phyloP scores from a whole-genome alignment of 345 rosid genomes.

The Brassica juncea region DNA sequence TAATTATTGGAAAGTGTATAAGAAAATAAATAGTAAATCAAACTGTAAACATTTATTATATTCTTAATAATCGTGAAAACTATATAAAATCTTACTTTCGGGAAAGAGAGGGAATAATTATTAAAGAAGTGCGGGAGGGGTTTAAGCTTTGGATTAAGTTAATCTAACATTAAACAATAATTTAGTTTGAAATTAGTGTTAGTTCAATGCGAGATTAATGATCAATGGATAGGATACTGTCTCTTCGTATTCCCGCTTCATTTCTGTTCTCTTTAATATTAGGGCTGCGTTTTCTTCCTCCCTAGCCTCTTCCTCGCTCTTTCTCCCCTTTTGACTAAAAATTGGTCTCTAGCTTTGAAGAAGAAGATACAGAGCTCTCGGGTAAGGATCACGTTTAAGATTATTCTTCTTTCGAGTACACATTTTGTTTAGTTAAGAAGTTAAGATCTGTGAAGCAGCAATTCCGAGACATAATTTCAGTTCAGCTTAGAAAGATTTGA shows the following conservation, averaged over 20 bases:
- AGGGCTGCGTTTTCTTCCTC: neutral
- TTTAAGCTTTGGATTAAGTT: neutral
- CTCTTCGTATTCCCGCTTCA: conserved; percentile 33
- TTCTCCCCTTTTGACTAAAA: neutral
- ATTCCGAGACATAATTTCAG: neutral
- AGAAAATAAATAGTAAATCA: too few relatives aligned
- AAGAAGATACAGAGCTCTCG: neutral
- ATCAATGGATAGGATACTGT: neutral
- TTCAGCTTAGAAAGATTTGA: neutral
- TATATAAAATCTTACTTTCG: too few relatives aligned
- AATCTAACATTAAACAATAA: conserved; percentile 6
- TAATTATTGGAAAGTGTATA: too few relatives aligned
- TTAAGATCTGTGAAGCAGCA: neutral
- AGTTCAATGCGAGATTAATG: neutral
- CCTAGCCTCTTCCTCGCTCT: neutral
- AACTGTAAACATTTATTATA: too few relatives aligned
- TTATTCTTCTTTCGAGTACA: neutral
- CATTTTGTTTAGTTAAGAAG: neutral
- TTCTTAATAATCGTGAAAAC: too few relatives aligned
- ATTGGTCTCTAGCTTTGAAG: neutral
- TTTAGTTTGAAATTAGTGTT: neutral
- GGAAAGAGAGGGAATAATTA: too few relatives aligned
- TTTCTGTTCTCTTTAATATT: neutral
- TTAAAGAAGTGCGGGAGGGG: neutral
- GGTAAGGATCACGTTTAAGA: neutral